These are phyloP conservation scores for Puccinellia tenuiflora DNA, from an alignment of 176 grass and related monocot genomes.

Conservation along the genomic window DNA sequence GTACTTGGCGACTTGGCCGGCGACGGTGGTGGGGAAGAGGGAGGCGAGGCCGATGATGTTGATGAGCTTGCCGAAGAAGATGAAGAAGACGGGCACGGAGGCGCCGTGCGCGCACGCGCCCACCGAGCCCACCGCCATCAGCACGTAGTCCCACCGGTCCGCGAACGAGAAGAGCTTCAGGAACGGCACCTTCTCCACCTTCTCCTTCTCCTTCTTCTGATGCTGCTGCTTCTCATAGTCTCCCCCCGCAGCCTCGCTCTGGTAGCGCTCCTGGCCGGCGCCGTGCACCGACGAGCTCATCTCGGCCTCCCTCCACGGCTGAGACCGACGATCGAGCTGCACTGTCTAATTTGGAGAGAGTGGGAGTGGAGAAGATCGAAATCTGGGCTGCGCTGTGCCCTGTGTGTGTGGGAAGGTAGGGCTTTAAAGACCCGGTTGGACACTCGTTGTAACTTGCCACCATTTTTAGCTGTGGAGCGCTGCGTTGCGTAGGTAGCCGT, in stretches of 20 bases:
- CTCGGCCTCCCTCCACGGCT: background rate
- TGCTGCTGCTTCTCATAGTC: background rate
- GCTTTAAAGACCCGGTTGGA: slow-evolving; percentile 15
- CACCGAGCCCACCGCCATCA: slow-evolving; percentile 76
- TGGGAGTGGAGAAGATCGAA: background rate
- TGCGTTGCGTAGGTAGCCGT: background rate
- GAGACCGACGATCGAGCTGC: background rate
- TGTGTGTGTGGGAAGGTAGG: background rate
- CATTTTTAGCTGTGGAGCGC: background rate
- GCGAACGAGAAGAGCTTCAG: slow-evolving; percentile 97
- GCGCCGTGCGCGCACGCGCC: slow-evolving; percentile 94
- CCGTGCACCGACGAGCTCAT: slow-evolving; percentile 46
- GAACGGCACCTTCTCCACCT: slow-evolving; percentile 65
- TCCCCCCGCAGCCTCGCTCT: background rate
- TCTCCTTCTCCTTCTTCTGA: background rate
- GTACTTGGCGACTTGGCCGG: slow-evolving; percentile 81
- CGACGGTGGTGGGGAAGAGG: slow-evolving; percentile 80
- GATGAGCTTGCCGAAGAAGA: slow-evolving; percentile 99
- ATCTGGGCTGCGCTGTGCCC: background rate
- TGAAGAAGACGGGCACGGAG: slow-evolving; percentile 98
- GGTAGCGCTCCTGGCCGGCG: background rate
- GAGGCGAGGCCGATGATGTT: slow-evolving; percentile 95
- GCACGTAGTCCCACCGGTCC: slow-evolving; percentile 86
- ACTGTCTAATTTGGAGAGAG: background rate
- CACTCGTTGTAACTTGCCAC: slow-evolving; percentile 8